Base-by-base conservation (phyloP, 176 grass and related monocot species). In the Ampelocalamus luodianensis region DNA sequence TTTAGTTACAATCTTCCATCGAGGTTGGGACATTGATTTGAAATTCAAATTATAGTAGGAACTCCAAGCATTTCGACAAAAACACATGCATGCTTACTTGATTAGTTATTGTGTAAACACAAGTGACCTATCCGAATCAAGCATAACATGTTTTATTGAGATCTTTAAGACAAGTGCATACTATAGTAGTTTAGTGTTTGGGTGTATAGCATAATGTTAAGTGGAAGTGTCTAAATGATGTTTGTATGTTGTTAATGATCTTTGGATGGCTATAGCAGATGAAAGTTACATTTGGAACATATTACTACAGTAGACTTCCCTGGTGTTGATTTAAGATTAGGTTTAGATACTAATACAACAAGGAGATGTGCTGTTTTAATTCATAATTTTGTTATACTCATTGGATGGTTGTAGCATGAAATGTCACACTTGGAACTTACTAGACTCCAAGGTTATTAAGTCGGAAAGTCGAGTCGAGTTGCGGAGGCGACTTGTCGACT, bases 371-470 rank as follows among this genome's bases (percentile, higher is more conserved):
- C 5, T 58, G 15, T 43, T 14, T 42, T 53, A 55, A 67, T 34
- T 34, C 32, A 34, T 34, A 34, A 3, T 34, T 34, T 34, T 34
- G 23, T 27, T 12, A 20, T 72, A 74, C 23, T 4, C 4, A 5
- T 54, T 54, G 7, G 72, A 38, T 27, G 22, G 20, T 62, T 79
- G 13, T 70, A 49, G 20, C 22, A 62, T 68, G 67, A 24, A 79
- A 20, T n/a, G 67, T 70, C 22, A 76, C 50, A 60, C 61, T 60
- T 87, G 27, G 49, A 76, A 50, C 51, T 20, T 74, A 56, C 23
- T 56, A 18, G 23, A 34, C 32, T 34, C 32, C 32, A 29, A 29
- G 29, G 29, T 29, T 29, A 29, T 29, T 29, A 29, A 29, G 29
- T 29, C 29, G 29, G 0, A 29, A 29, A 29, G 29, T 29, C 29